These are phyloP conservation scores for Lactifluus rugatus DNA, from an alignment of 768 basidiomycete genomes.

Conservation along the genomic window DNA sequence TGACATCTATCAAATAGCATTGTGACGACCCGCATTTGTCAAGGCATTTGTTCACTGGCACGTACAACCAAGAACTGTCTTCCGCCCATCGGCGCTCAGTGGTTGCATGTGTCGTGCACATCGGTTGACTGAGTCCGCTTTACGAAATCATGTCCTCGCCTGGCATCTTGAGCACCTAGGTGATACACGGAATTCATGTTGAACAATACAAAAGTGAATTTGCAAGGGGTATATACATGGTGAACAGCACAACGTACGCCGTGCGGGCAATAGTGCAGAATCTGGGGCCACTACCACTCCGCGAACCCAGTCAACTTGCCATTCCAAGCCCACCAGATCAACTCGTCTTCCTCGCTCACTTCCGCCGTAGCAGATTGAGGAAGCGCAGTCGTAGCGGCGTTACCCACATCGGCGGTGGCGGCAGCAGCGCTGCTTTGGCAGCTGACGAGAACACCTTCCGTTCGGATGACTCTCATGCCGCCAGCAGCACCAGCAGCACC, in stretches of 20 bases:
- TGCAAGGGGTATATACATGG: neutral
- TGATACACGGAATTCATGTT: neutral
- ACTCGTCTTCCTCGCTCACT: conserved; percentile 33
- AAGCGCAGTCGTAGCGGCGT: neutral
- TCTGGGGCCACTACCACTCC: conserved; percentile 34
- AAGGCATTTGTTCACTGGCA: too few relatives aligned
- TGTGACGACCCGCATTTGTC: too few relatives aligned
- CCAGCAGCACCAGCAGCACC: conserved; percentile 10
- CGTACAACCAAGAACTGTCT: too few relatives aligned
- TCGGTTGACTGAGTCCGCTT: neutral
- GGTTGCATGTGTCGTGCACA: neutral
- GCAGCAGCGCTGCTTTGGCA: conserved; percentile 17
- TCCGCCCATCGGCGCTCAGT: too few relatives aligned
- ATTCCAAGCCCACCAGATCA: conserved; percentile 47
- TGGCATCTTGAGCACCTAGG: neutral
- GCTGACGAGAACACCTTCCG: conserved; percentile 36
- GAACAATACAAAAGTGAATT: too few relatives aligned
- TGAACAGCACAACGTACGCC: neutral
- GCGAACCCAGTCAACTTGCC: conserved; percentile 38
- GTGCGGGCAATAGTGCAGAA: neutral
- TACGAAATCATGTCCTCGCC: neutral
- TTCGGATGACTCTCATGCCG: too few relatives aligned
- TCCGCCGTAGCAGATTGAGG: neutral
- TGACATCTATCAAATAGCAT: too few relatives aligned
- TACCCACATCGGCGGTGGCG: conserved; percentile 9